These are phyloP conservation scores for Aspergillus coremiiformis DNA, from an alignment of 495 filamentous ascomycete genomes.

Conservation along the genomic window DNA sequence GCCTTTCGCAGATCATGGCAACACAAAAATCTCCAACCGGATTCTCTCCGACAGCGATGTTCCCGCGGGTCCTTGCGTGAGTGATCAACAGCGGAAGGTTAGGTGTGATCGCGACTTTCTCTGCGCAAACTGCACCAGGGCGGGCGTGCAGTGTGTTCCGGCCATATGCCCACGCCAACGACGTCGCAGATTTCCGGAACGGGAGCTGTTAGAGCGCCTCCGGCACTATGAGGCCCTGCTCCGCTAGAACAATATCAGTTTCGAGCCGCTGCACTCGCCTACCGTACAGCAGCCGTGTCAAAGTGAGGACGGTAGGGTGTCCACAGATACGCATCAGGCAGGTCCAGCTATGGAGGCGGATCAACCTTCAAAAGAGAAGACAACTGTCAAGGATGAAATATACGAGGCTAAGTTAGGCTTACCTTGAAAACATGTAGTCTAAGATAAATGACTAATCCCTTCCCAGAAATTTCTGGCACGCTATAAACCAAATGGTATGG, in stretches of 20 bases:
- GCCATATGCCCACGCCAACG: conserved; percentile 34
- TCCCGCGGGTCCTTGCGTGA: conserved; percentile 36
- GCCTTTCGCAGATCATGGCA: neutral
- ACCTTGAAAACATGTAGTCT: neutral
- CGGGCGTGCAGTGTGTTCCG: conserved; percentile 41
- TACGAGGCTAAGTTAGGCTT: conserved; percentile 31
- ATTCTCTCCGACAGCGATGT: too few species aligned
- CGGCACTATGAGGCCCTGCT: conserved; percentile 47
- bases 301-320: neutral
- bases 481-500: conserved; percentile 40
- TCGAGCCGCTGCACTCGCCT: conserved; percentile 43
- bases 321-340: neutral
- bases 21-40: neutral
- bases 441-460: conserved; percentile 6
- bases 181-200: conserved; percentile 46
- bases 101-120: conserved; percentile 51
- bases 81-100: conserved; percentile 52
- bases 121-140: conserved; percentile 43
- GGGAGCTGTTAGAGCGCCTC: conserved; percentile 47
- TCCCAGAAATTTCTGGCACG: conserved; percentile 41
- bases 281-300: conserved; percentile 6
- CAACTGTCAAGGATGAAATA: conserved; percentile 21
- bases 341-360: conserved; percentile 8
- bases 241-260: conserved; percentile 41
- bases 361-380: conserved; percentile 14